Percentiles rank a stretch among this genome's conserved stretches.
These are phyloP conservation scores for Fusarium coffeatum DNA, from an alignment of 2,329 filamentous ascomycete species.

Conservation along the genomic window DNA sequence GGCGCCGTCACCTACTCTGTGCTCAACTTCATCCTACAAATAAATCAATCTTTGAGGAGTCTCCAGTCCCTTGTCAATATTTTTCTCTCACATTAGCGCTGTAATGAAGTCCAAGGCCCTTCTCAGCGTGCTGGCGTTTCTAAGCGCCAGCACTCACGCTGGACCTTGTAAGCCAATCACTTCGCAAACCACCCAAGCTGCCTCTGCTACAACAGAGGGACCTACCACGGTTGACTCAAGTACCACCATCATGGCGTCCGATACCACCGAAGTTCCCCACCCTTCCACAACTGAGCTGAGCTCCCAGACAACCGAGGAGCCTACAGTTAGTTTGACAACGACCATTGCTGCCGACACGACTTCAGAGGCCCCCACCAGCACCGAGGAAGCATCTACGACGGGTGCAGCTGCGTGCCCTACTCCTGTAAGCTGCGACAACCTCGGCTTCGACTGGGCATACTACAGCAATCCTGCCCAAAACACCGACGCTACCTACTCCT, in stretches of 20 bases:
- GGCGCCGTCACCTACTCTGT: not conserved
- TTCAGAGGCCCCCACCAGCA: not conserved
- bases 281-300: not conserved
- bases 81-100: fast-evolving
- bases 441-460: constrained; percentile 20
- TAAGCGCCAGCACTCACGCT: not conserved
- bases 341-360: not conserved
- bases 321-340: not conserved
- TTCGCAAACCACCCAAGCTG: not conserved
- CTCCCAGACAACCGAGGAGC: not conserved
- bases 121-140: not conserved
- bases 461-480: not conserved
- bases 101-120: constrained; percentile 6
- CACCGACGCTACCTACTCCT: constrained; percentile 15
- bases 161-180: constrained; percentile 14
- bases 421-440: not conserved
- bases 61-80: not conserved
- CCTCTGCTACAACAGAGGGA: not conserved
- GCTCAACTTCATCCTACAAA: not conserved
- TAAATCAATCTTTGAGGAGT: not conserved
- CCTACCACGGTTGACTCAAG: not conserved
- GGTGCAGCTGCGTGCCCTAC: not conserved
- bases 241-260: not conserved
- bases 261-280: not conserved
- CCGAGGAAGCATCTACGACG: not conserved